A percentile compares a stretch with the other conserved stretches of the same genome.
phyloP scores from a whole-genome alignment of 208 protist genomes.

The Trypanosoma mega region DNA sequence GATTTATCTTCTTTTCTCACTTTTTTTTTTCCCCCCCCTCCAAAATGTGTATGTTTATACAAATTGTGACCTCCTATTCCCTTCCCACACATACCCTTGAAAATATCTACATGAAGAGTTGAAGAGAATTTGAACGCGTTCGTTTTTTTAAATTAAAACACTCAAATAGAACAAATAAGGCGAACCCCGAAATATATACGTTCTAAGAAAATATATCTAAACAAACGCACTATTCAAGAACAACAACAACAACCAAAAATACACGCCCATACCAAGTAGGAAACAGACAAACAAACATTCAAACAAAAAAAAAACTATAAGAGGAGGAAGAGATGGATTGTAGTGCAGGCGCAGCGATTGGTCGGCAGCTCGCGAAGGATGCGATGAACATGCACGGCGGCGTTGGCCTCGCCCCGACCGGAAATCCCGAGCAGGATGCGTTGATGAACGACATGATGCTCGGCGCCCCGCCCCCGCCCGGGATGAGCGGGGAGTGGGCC shows the following conservation, averaged over 20 bases:
- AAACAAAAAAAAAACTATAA: background rate
- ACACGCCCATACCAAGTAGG: background rate
- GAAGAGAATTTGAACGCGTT: no score
- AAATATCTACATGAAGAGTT: no score
- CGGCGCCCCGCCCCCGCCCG: constrained; percentile 1
- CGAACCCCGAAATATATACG: no score
- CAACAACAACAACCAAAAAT: constrained; percentile 3
- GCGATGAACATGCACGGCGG: constrained; percentile 54
- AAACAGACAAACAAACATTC: background rate
- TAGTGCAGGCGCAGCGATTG: constrained; percentile 58
- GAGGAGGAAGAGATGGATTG: constrained; percentile 63
- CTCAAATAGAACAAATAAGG: no score
- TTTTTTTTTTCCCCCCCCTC: no score
- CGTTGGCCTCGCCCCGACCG: constrained; percentile 32
- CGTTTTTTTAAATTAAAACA: no score
- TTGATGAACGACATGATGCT: constrained; percentile 41
- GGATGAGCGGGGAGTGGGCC: constrained; percentile 41
- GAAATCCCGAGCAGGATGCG: constrained; percentile 52
- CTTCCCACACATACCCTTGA: no score
- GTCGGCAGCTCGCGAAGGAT: constrained; percentile 72
- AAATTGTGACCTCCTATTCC: no score
- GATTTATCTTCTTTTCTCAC: no score
- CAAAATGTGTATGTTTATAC: no score
- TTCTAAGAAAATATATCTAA: no score
- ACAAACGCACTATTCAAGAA: no score